phyloP scores from a whole-genome alignment of 257 asterid genomes.

The Datura wrightii region DNA sequence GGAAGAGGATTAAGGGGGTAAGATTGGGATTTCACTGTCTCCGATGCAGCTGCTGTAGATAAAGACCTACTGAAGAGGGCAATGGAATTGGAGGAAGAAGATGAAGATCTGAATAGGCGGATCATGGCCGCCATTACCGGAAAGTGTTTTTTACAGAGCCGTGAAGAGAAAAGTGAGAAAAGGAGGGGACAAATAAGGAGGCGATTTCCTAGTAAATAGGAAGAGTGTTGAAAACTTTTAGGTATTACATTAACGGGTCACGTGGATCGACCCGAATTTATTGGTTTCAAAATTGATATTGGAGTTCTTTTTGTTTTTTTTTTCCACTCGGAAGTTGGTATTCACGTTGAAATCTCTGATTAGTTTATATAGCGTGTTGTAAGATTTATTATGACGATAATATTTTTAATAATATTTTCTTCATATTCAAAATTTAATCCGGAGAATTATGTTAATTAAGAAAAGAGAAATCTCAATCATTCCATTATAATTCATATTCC shows the following conservation, averaged over 20 bases:
- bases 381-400: no score
- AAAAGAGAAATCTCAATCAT: no score
- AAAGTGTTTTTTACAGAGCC: not conserved
- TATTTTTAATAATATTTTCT: no score
- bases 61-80: conserved; percentile 46
- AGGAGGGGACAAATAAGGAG: conserved; percentile 24
- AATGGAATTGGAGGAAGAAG: conserved; percentile 39
- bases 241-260: conserved; percentile 34
- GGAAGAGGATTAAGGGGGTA: conserved; percentile 31
- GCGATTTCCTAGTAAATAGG: conserved; percentile 31
- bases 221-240: not conserved
- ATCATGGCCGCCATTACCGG: conserved; percentile 77
- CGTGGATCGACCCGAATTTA: not conserved
- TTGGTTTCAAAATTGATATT: not conserved
- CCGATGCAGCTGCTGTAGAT: conserved; percentile 56
- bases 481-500: no score
- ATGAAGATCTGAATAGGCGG: conserved; percentile 72
- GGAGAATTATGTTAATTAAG: no score
- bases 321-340: no score
- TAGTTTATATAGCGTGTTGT: no score
- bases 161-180: not conserved
- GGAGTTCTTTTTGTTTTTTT: no score
- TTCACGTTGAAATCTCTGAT: no score
- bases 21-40: conserved; percentile 47
- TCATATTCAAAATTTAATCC: no score